A percentile compares a stretch with the other conserved stretches of the same genome.
Evolutionary conservation across 2,329 filamentous ascomycete species (phyloP).

Genomic region (Dactylellina parvicollis): DNA sequence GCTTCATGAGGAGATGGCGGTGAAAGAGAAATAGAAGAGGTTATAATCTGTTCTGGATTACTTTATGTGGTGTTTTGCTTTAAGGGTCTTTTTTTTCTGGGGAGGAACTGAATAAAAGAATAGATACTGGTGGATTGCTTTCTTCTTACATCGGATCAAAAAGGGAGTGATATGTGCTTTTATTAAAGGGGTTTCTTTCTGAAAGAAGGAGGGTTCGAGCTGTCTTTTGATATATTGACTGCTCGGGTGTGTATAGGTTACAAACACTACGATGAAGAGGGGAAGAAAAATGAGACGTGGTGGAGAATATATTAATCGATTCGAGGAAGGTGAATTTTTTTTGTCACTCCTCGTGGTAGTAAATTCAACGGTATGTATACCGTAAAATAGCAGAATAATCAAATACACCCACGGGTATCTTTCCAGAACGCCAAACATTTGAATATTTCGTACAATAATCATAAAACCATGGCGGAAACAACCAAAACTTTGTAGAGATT

Average conservation of each 20-base stretch:
- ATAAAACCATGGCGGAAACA: too few species aligned
- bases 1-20: slow-evolving; percentile 31
- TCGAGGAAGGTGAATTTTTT: too few species aligned
- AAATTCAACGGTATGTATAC: neutral
- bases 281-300: too few species aligned
- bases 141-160: neutral
- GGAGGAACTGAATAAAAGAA: neutral
- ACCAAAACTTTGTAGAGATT: slow-evolving; percentile 29
- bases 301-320: too few species aligned
- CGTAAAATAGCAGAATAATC: slow-evolving; percentile 1
- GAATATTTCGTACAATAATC: too few species aligned
- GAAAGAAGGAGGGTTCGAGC: too few species aligned
- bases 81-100: neutral
- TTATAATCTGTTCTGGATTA: too few species aligned
- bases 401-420: slow-evolving; percentile 31
- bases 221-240: neutral
- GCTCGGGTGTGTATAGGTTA: neutral
- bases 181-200: neutral
- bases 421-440: slow-evolving; percentile 11
- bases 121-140: neutral
- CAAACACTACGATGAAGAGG: too few species aligned
- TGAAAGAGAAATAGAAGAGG: neutral
- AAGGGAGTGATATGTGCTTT: neutral
- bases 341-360: too few species aligned
- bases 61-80: too few species aligned